Base-by-base conservation (phyloP, 805 yeast genomes). In the Candida ficus region DNA sequence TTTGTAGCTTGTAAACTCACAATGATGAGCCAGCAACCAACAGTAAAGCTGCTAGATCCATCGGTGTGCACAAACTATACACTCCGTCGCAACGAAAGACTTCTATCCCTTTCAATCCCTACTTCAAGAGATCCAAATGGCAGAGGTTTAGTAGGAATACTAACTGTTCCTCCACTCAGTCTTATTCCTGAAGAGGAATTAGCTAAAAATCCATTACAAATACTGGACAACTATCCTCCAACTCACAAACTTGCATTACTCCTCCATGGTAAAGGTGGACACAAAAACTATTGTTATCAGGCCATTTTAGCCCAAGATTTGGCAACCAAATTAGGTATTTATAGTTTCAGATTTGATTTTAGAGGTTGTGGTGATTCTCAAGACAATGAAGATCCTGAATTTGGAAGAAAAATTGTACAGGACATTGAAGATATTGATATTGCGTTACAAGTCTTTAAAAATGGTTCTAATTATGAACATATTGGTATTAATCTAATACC, bases 251-350 rank as follows among this genome's bases (percentile, higher is more conserved):
- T 74, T 29, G 87, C 81, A 0, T 56, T 89, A 6, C 55, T 89
- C 14, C 49, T 78, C n/a, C 97, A 90, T 58, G 97, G 97, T 2
- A 83, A 76, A 46, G 90, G 80, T 1, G 95, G 95, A 0, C 95
- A 90, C 57, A 76, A 87, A 49, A 76, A 84, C 64, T 83, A 86
- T 57, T 78, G 86, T 44, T 89, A 83, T 60, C 88, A 83, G 47
- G 73, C 75, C 20, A 51, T 63, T 13, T 60, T 87, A 33, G 90
- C 95, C 0, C 72, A 73, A 21, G 62, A 61, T 20, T 58, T 90
- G 40, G 79, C 89, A 0, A 56, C 63, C 2, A 71, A 72, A 13
- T 57, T 73, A 43, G 95, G 95, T 0, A 65, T 77, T 41, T 77
- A 70, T 54, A 74, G 83, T 4, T 68, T 87, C 37, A 66, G 97